phyloP scores from a whole-genome alignment of 148 eudicot species.

The Nepenthes gracilis region DNA sequence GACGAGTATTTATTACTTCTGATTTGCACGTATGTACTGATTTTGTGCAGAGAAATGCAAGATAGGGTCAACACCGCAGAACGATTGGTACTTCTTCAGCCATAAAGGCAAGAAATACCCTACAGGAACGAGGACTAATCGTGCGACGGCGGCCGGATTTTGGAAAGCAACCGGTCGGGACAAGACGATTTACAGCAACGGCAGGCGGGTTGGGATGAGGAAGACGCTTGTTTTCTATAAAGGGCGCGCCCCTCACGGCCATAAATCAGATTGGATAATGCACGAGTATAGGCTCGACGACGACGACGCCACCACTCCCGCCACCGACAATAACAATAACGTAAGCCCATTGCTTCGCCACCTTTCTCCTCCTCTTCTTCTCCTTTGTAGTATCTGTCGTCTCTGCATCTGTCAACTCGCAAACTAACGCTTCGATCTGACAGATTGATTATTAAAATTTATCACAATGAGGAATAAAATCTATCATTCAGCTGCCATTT shows the following conservation, averaged over 20 bases:
- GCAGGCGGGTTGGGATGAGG: constrained; percentile 38
- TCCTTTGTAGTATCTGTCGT: background rate
- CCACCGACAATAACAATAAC: constrained; percentile 2
- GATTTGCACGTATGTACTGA: background rate
- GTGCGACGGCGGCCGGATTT: constrained; percentile 46
- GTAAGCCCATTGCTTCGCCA: background rate
- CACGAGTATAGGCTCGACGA: constrained; percentile 48
- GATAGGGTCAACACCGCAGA: constrained; percentile 49
- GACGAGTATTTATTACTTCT: background rate
- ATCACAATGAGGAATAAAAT: too few species aligned
- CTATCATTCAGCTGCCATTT: too few species aligned
- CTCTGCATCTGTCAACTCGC: too few species aligned
- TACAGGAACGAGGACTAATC: constrained; percentile 43
- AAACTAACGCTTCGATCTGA: too few species aligned
- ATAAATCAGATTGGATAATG: constrained; percentile 56
- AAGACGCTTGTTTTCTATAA: constrained; percentile 50
- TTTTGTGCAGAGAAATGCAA: constrained; percentile 32
- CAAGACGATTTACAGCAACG: constrained; percentile 30
- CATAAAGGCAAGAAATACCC: constrained; percentile 60
- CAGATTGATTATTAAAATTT: too few species aligned
- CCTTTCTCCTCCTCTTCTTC: background rate
- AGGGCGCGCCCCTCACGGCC: constrained; percentile 54
- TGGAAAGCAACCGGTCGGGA: constrained; percentile 62
- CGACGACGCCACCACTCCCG: constrained; percentile 6
- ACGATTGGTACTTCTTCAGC: constrained; percentile 51